phyloP scores from a whole-genome alignment of 2,329 filamentous ascomycete species.

The Exophiala mesophila region DNA sequence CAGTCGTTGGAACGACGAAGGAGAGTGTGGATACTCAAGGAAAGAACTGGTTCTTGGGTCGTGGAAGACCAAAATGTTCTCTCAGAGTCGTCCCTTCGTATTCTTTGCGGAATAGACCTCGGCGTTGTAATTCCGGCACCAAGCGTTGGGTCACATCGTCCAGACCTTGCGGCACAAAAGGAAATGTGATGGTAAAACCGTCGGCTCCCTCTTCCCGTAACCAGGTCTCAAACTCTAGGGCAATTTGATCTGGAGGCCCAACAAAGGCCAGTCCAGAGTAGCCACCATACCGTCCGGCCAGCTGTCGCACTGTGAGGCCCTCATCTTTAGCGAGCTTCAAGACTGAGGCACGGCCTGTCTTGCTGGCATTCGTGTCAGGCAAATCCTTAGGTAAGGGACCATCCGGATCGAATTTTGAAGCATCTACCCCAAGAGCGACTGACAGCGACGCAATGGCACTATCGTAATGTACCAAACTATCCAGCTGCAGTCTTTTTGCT shows the following conservation, averaged over 20 bases:
- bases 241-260: conserved; percentile 46
- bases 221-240: conserved; percentile 48
- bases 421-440: conserved; percentile 45
- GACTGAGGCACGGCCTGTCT: conserved; percentile 43
- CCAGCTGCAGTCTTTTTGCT: conserved; percentile 46
- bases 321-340: conserved; percentile 44
- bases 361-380: conserved; percentile 52
- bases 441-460: conserved; percentile 52
- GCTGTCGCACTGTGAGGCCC: conserved; percentile 47
- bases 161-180: conserved; percentile 48
- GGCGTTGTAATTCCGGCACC: conserved; percentile 48
- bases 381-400: conserved; percentile 45
- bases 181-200: conserved; percentile 50
- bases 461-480: conserved; percentile 52
- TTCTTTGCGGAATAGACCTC: conserved; percentile 49
- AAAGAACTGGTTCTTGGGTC: conserved; percentile 43
- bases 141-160: conserved; percentile 46
- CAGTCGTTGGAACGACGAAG: no score
- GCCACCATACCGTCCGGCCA: conserved; percentile 48
- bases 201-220: conserved; percentile 45
- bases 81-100: conserved; percentile 51
- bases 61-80: conserved; percentile 51
- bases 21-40: no score
- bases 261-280: conserved; percentile 50
- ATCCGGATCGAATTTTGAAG: conserved; percentile 46